Percentiles rank a stretch among this genome's conserved stretches.
Evolutionary conservation across 2,329 filamentous ascomycete genomes (phyloP).

Genomic region (Juglanconis juglandina): DNA sequence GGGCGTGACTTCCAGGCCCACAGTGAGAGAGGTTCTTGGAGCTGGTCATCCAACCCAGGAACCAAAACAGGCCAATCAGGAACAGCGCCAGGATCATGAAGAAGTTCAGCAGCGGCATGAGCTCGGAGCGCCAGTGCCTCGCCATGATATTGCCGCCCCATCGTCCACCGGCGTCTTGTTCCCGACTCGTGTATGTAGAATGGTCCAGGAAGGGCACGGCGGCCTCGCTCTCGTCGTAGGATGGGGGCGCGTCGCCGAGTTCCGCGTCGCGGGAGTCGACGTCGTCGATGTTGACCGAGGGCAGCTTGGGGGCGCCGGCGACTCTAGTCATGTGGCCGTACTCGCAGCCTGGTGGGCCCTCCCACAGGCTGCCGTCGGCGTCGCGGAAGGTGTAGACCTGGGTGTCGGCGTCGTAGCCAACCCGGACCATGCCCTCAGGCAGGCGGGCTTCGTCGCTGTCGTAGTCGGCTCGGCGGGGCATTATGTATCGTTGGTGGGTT

Average conservation of each 20-base stretch:
- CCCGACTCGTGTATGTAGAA: not conserved
- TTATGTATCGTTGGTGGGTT: not conserved
- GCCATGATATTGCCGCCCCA: slow-evolving; percentile 20
- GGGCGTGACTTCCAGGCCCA: slow-evolving; percentile 28
- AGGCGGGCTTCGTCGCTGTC: slow-evolving; percentile 41
- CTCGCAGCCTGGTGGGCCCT: slow-evolving; percentile 41
- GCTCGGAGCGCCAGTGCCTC: slow-evolving; percentile 48
- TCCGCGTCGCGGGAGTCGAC: slow-evolving; percentile 21
- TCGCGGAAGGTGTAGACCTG: slow-evolving; percentile 46
- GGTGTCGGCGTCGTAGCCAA: slow-evolving; percentile 49
- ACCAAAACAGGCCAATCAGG: slow-evolving; percentile 49
- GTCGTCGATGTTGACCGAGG: slow-evolving; percentile 13
- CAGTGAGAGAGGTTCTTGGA: slow-evolving; percentile 22
- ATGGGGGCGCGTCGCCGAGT: slow-evolving; percentile 15
- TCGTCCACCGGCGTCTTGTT: not conserved
- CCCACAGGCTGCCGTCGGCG: slow-evolving; percentile 39
- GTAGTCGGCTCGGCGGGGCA: slow-evolving; percentile 20
- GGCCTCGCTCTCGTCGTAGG: slow-evolving; percentile 18
- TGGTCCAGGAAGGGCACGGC: slow-evolving; percentile 14
- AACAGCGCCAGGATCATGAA: slow-evolving; percentile 51
- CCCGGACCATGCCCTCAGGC: slow-evolving; percentile 45
- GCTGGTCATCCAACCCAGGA: slow-evolving; percentile 30
- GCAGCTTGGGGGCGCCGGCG: slow-evolving; percentile 25
- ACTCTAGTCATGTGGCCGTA: slow-evolving; percentile 44
- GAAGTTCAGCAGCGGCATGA: slow-evolving; percentile 57